These are phyloP conservation scores for Monosporozyma aerobia DNA, from an alignment of 805 yeast species.

Conservation along the genomic window DNA sequence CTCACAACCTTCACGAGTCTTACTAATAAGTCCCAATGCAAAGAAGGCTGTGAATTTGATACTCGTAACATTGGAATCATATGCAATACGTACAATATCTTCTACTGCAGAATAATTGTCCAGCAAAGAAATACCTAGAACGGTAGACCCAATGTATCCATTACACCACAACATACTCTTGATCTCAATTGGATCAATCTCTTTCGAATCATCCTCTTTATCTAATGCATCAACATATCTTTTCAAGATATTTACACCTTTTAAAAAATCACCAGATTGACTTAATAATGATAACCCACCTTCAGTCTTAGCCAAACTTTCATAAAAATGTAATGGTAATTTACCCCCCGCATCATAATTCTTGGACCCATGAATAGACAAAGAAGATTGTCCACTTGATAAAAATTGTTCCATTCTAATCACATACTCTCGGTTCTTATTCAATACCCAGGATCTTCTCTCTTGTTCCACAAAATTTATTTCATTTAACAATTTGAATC, in stretches of 20 bases:
- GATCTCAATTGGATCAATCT: conserved; percentile 36
- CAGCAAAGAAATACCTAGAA: conserved; percentile 53
- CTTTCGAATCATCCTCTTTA: conserved; percentile 7
- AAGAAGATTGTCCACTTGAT: conserved; percentile 9
- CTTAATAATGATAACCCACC: conserved; percentile 65
- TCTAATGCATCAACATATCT: conserved; percentile 16
- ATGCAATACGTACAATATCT: conserved; percentile 44
- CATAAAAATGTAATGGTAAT: conserved; percentile 64
- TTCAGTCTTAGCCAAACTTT: conserved; percentile 67
- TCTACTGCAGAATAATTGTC: conserved; percentile 45
- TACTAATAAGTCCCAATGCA: conserved; percentile 64
- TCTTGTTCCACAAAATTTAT: conserved; percentile 55
- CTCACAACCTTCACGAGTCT: conserved; percentile 73
- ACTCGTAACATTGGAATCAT: conserved; percentile 43
- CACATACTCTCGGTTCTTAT: conserved; percentile 40
- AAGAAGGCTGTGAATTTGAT: conserved; percentile 71
- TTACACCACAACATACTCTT: conserved; percentile 82
- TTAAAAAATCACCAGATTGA: conserved; percentile 38
- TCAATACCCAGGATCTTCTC: conserved; percentile 56
- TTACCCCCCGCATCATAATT: conserved; percentile 6
- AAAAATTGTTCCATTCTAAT: conserved; percentile 38
- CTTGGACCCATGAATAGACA: neutral
- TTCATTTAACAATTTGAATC: conserved; percentile 56
- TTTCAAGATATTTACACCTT: conserved; percentile 31
- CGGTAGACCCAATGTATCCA: conserved; percentile 72